Percentiles rank a stretch among this genome's conserved stretches.
Conservation (phyloP, 768 basidiomycete species). For the Boletus sp. region DNA sequence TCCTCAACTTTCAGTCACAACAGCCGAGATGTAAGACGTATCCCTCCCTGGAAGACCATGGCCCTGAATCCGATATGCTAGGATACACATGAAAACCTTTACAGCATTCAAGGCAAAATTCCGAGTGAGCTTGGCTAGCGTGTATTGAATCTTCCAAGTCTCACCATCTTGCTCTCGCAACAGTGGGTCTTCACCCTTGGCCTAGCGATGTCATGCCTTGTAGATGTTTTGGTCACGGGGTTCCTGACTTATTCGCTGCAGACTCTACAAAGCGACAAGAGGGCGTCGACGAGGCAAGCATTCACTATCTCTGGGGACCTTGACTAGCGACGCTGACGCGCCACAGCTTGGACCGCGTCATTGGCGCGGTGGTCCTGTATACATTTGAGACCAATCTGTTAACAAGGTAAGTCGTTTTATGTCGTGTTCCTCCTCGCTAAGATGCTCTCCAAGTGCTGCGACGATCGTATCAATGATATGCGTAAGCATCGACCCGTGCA, state of each 20-base stretch:
- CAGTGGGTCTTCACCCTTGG: conserved; percentile 54
- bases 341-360: conserved; percentile 43
- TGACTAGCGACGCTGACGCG: not conserved
- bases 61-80: not conserved
- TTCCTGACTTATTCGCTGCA: conserved; percentile 43
- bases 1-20: conserved; percentile 22
- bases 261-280: conserved; percentile 38
- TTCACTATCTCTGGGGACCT: not conserved
- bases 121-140: conserved; percentile 6
- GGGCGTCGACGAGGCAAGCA: conserved; percentile 36
- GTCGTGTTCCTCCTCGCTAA: not conserved
- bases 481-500: conserved; percentile 27
- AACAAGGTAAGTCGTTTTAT: conserved; percentile 36
- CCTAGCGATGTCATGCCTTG: conserved; percentile 44
- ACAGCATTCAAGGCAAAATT: conserved; percentile 23
- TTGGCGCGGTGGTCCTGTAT: conserved; percentile 48
- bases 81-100: conserved; percentile 28
- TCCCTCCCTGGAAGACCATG: not conserved
- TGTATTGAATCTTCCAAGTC: not conserved
- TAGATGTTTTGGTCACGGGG: conserved; percentile 49
- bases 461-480: conserved; percentile 42
- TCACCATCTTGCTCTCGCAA: not conserved
- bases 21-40: conserved; percentile 28
- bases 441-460: conserved; percentile 30
- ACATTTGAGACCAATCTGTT: conserved; percentile 52